Percentiles rank a stretch among this genome's conserved stretches.
Conservation (phyloP, 2,329 filamentous ascomycete species). For the Drechslerella dactyloides region DNA sequence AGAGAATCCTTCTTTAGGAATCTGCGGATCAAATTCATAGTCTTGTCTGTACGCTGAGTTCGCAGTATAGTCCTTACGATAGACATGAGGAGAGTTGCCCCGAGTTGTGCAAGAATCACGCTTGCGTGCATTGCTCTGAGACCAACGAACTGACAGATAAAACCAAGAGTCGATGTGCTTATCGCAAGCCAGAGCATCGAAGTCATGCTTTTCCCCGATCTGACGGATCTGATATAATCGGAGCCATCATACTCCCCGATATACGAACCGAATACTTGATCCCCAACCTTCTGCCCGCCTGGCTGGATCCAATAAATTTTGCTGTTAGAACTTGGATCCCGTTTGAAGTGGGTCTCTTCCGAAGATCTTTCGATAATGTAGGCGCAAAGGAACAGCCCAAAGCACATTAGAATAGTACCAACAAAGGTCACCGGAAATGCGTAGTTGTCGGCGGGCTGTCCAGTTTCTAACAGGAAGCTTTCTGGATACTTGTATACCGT, state of each 20-base stretch:
- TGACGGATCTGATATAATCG: not conserved
- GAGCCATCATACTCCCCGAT: not conserved
- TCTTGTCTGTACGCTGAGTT: conserved; percentile 6
- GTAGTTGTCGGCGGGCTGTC: not conserved
- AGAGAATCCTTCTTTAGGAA: not conserved
- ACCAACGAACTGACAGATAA: conserved; percentile 8
- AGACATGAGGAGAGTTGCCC: conserved; percentile 2
- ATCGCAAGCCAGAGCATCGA: not conserved
- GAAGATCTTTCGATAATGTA: conserved; percentile 10
- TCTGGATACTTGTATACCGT: not conserved
- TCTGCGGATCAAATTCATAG: not conserved
- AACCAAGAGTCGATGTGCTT: not conserved
- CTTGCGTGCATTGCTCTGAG: conserved; percentile 6
- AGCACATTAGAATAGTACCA: conserved; percentile 15
- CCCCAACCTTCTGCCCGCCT: conserved; percentile 1
- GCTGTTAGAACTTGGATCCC: not conserved
- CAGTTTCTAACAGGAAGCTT: not conserved
- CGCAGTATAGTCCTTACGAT: conserved; percentile 4
- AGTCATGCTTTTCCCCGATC: not conserved
- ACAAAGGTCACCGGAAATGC: conserved; percentile 16
- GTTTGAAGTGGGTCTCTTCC: not conserved
- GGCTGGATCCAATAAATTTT: conserved; percentile 7
- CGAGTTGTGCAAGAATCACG: not conserved
- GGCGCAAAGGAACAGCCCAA: conserved; percentile 44
- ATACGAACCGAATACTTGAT: not conserved